Evolutionary conservation across 305 asterid species (phyloP).

Genomic region (Fraxinus baroniana): DNA sequence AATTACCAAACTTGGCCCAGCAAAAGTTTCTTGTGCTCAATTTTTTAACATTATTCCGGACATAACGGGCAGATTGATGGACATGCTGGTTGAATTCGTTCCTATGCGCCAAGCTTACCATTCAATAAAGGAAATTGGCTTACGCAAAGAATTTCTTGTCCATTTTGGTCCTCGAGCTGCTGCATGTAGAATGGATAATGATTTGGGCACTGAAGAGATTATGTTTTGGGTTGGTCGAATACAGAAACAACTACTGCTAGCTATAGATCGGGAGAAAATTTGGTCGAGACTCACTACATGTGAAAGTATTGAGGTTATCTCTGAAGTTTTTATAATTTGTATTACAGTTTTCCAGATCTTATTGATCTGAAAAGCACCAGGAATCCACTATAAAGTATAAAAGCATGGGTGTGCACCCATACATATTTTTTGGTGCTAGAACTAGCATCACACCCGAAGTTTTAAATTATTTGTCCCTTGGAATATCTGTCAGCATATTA

Average conservation of each 20-base stretch:
- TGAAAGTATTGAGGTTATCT: constrained; percentile 93
- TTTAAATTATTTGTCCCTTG: constrained; percentile 1
- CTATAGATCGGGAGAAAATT: constrained; percentile 94
- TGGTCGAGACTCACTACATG: constrained; percentile 96
- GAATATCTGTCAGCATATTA: constrained; percentile 22
- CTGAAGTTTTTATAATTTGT: constrained; percentile 4
- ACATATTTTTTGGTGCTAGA: not conserved
- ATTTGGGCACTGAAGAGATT: constrained; percentile 72
- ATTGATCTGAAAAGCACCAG: not conserved
- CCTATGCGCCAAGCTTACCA: constrained; percentile 73
- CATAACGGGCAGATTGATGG: constrained; percentile 86
- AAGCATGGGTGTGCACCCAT: not conserved
- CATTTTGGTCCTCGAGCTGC: constrained; percentile 98
- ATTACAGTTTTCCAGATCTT: not conserved
- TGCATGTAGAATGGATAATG: constrained; percentile 54
- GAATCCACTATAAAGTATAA: not conserved
- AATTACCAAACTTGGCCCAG: constrained; percentile 85
- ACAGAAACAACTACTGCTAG: constrained; percentile 82
- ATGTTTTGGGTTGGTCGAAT: constrained; percentile 84
- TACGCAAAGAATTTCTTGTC: constrained; percentile 83
- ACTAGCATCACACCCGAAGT: not conserved
- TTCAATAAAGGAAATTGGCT: constrained; percentile 72
- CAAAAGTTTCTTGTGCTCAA: constrained; percentile 83
- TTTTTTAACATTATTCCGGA: constrained; percentile 75
- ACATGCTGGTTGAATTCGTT: constrained; percentile 76